Evolutionary conservation across 129 eudicot species (phyloP).

Genomic region (carrot (Daucus carota)): DH1_v3.0 NC_030384.2:48607501-48608000

Average conservation of each 20-base stretch:
- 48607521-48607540: too few relatives aligned
- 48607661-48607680: neutral
- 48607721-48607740: slow-evolving; percentile 9
- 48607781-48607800: neutral
- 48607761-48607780: neutral
- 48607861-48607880: neutral
- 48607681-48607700: neutral
- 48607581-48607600: too few relatives aligned
- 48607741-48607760: slow-evolving; percentile 1
- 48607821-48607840: neutral
- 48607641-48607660: neutral
- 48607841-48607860: neutral
- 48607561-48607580: too few relatives aligned
- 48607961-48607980: too few relatives aligned
- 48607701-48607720: neutral
- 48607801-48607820: neutral
- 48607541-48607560: too few relatives aligned
- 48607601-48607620: too few relatives aligned
- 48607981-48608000: too few relatives aligned
- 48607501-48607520: too few relatives aligned
- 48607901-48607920: neutral
- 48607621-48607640: too few relatives aligned
- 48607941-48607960: neutral
- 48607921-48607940: neutral
- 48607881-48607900: too few relatives aligned